Conservation (phyloP, 106 monocot species). For the Dendrobium catenatum region DNA sequence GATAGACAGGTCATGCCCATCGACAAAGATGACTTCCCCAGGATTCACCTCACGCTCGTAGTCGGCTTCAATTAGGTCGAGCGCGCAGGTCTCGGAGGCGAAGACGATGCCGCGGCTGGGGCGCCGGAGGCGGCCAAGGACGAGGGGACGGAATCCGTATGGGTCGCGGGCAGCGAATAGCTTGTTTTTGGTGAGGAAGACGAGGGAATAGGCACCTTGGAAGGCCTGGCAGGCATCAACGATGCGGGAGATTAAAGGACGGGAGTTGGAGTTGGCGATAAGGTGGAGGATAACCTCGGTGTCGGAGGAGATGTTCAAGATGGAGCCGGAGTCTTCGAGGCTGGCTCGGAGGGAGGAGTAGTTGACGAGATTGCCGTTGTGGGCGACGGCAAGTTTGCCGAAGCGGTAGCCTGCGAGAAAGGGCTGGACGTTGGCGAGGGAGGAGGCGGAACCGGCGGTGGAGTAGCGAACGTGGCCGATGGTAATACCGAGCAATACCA, state of each 20-base stretch:
- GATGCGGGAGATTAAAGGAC: slow-evolving; percentile 66
- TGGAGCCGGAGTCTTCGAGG: slow-evolving; percentile 56
- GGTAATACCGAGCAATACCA: no score
- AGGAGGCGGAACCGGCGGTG: slow-evolving; percentile 66
- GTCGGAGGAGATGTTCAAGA: slow-evolving; percentile 68
- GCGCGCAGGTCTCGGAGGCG: slow-evolving; percentile 64
- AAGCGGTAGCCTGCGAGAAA: slow-evolving; percentile 59
- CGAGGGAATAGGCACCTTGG: slow-evolving; percentile 52
- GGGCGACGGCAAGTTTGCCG: slow-evolving; percentile 56
- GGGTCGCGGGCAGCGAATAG: slow-evolving; percentile 76
- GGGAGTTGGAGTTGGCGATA: slow-evolving; percentile 51
- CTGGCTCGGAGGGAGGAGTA: slow-evolving; percentile 38
- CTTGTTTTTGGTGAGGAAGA: slow-evolving; percentile 59
- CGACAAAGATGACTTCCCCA: slow-evolving; percentile 29
- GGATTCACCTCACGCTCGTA: slow-evolving; percentile 50
- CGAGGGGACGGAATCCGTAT: slow-evolving; percentile 77
- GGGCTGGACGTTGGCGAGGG: slow-evolving; percentile 78
- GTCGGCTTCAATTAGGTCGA: slow-evolving; percentile 48
- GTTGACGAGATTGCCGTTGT: slow-evolving; percentile 96
- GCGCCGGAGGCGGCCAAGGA: slow-evolving; percentile 55
- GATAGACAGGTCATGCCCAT: slow-evolving; percentile 17
- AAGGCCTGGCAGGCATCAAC: slow-evolving; percentile 50
- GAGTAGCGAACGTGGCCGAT: slow-evolving; percentile 94
- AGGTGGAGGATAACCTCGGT: slow-evolving; percentile 63
- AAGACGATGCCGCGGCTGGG: slow-evolving; percentile 44